Percentiles rank a stretch among this genome's conserved stretches.
phyloP scores from a whole-genome alignment of 2,329 filamentous ascomycete genomes.

The Phyllosticta citribraziliensis region DNA sequence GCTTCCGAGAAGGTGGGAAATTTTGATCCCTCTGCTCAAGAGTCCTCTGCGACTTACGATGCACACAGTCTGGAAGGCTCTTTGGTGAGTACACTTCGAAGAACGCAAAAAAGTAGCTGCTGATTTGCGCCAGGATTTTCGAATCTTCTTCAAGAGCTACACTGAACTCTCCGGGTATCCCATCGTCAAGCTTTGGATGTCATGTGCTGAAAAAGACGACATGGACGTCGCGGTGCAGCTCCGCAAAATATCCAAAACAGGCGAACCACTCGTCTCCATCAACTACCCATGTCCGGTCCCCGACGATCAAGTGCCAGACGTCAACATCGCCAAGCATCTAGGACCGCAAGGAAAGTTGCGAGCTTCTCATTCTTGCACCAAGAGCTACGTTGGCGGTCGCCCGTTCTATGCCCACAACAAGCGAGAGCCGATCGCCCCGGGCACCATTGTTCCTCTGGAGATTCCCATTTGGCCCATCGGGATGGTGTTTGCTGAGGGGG shows the following conservation, averaged over 20 bases:
- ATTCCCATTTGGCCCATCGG: constrained; percentile 42
- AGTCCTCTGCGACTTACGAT: neutral
- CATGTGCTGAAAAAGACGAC: neutral
- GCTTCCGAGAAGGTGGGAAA: neutral
- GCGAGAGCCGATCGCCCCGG: constrained; percentile 32
- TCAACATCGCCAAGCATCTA: constrained; percentile 12
- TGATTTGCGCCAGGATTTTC: constrained; percentile 20
- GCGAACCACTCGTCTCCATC: neutral
- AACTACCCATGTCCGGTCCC: constrained; percentile 9
- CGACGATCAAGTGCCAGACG: constrained; percentile 7
- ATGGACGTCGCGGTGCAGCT: constrained; percentile 14
- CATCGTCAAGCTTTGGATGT: constrained; percentile 9
- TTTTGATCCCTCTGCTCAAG: neutral
- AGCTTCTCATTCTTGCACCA: constrained; percentile 11
- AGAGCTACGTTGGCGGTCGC: neutral
- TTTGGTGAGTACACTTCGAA: neutral
- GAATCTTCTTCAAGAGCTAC: constrained; percentile 25
- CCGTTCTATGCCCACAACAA: constrained; percentile 20
- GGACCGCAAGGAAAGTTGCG: constrained; percentile 14
- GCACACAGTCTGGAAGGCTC: neutral
- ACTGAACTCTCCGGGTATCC: constrained; percentile 9
- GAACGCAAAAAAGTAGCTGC: neutral
- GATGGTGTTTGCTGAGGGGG: constrained; percentile 36
- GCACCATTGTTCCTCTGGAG: constrained; percentile 36
- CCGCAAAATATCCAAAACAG: constrained; percentile 12